These are phyloP conservation scores for Jatropha podagrica DNA, from an alignment of 441 rosid species.

Conservation along the genomic window DNA sequence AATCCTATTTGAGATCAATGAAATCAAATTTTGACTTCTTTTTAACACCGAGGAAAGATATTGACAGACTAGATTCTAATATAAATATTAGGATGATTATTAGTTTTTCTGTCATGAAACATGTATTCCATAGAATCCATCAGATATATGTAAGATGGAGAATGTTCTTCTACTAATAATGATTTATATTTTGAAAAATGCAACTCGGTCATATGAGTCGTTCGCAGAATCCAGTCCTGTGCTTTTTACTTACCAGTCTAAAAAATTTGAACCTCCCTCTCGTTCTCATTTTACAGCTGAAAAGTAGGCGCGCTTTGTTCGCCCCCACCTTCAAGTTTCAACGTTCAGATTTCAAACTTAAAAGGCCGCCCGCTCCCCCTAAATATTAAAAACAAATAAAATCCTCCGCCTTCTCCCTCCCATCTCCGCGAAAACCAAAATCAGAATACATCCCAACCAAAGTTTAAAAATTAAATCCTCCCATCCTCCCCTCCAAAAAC, in stretches of 20 bases:
- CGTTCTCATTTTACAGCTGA: not conserved
- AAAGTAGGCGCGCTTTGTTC: constrained; percentile 6
- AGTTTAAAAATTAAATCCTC: constrained; percentile 23
- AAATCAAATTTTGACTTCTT: no score
- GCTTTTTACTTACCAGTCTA: not conserved
- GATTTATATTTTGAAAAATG: no score
- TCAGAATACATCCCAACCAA: not conserved
- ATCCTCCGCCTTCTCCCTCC: constrained; percentile 22
- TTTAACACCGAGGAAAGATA: no score
- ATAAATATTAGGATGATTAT: no score
- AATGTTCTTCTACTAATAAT: no score
- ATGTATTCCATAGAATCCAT: no score
- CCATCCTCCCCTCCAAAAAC: constrained; percentile 37
- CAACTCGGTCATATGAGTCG: no score
- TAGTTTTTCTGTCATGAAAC: no score
- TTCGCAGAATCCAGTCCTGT: no score
- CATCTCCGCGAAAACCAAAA: constrained; percentile 3
- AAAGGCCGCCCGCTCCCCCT: not conserved
- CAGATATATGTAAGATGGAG: no score
- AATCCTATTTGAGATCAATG: no score
- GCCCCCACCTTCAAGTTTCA: not conserved
- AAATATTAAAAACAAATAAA: not conserved
- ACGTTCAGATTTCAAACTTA: constrained; percentile 11
- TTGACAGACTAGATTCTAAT: no score
- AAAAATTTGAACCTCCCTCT: constrained; percentile 10